Evolutionary conservation across 1,139 yeast genomes (phyloP).

Genomic region (Casaregolazyma lundiana): DNA sequence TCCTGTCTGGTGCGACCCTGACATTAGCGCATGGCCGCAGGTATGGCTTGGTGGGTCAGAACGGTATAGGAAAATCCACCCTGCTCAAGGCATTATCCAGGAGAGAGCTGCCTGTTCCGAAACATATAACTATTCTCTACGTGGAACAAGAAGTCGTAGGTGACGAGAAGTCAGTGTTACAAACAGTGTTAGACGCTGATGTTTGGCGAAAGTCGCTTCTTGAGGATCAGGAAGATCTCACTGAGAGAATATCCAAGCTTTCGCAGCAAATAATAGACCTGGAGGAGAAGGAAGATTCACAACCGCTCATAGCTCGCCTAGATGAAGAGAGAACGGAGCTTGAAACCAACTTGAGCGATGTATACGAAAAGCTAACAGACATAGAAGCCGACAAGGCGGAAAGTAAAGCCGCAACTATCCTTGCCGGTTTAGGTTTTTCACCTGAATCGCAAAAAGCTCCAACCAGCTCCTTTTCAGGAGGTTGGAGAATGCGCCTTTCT

Average conservation of each 20-base stretch:
- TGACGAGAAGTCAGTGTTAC: slow-evolving; percentile 84
- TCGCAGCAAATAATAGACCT: slow-evolving; percentile 64
- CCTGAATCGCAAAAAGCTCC: slow-evolving; percentile 76
- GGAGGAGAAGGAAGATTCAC: slow-evolving; percentile 52
- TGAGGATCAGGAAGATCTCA: slow-evolving; percentile 68
- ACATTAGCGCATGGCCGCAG: slow-evolving; percentile 89
- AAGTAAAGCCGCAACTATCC: slow-evolving; percentile 92
- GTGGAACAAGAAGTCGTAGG: slow-evolving; percentile 97
- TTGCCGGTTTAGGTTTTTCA: slow-evolving; percentile 89
- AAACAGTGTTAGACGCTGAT: slow-evolving; percentile 95
- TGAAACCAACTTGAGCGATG: slow-evolving; percentile 69
- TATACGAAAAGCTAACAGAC: slow-evolving; percentile 75
- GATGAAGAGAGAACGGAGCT: slow-evolving; percentile 89
- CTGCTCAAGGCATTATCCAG: slow-evolving; percentile 83
- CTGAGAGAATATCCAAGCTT: slow-evolving; percentile 69
- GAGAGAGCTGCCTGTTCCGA: slow-evolving; percentile 90
- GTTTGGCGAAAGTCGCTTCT: slow-evolving; percentile 94
- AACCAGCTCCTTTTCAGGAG: slow-evolving; percentile 94
- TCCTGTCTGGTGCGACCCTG: slow-evolving; percentile 80
- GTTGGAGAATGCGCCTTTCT: slow-evolving; percentile 99
- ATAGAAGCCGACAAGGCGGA: slow-evolving; percentile 98
- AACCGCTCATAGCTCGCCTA: slow-evolving; percentile 70
- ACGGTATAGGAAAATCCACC: slow-evolving; percentile 99
- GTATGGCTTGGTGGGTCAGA: slow-evolving; percentile 96
- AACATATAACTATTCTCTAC: slow-evolving; percentile 89